A percentile compares a stretch with the other conserved stretches of the same genome.
phyloP scores from a whole-genome alignment of 1,284 basidiomycete species.

The Ceraceosorus guamensis region DNA sequence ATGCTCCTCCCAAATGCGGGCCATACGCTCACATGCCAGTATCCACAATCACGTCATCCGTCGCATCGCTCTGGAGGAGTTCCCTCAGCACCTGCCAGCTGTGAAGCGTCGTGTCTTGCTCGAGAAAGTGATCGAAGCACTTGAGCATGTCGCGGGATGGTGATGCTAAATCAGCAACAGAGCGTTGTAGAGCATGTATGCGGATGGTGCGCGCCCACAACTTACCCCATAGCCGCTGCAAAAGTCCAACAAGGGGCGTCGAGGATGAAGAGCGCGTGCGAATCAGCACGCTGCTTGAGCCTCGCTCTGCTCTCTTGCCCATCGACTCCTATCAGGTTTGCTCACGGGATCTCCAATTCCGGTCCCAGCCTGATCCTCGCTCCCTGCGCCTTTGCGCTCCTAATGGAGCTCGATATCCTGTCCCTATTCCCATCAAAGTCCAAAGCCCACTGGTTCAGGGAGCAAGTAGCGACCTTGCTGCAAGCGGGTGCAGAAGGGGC shows the following conservation, averaged over 20 bases:
- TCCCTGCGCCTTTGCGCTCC: slow-evolving; percentile 76
- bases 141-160: neutral
- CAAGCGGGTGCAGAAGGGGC: neutral
- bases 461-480: slow-evolving; percentile 56
- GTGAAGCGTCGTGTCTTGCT: slow-evolving; percentile 39
- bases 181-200: neutral
- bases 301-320: neutral
- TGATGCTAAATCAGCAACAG: too few species aligned
- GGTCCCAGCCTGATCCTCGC: slow-evolving; percentile 92
- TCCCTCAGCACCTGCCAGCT: slow-evolving; percentile 45
- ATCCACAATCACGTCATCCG: slow-evolving; percentile 43
- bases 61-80: slow-evolving; percentile 28
- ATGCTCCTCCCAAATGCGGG: neutral
- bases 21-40: slow-evolving; percentile 31
- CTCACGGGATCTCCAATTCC: slow-evolving; percentile 92
- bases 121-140: slow-evolving; percentile 44
- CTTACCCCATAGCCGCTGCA: slow-evolving; percentile 25
- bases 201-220: neutral
- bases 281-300: neutral
- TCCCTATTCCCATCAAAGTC: slow-evolving; percentile 79
- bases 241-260: neutral
- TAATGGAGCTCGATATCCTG: slow-evolving; percentile 81
- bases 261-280: neutral
- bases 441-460: slow-evolving; percentile 90
- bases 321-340: slow-evolving; percentile 11